Evolutionary conservation across 2,329 filamentous ascomycete genomes (phyloP).

Genomic region (Knufia fluminis): DNA sequence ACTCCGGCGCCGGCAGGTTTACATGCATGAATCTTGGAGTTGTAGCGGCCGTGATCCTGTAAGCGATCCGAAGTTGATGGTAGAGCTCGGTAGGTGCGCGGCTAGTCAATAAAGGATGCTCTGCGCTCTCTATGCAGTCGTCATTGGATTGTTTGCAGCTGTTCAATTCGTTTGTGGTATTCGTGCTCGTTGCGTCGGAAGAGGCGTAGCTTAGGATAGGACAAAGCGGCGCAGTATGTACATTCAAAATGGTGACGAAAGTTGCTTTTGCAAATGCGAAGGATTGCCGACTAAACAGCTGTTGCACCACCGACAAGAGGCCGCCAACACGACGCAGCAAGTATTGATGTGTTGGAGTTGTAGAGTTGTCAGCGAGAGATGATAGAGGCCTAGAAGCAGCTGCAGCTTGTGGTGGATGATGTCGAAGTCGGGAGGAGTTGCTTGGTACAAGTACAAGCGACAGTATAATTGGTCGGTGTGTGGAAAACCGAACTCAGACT

Average conservation of each 20-base stretch:
- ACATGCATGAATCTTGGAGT: background rate
- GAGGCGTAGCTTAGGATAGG: background rate
- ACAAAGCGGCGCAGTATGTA: slow-evolving; percentile 7
- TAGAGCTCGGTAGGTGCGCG: background rate
- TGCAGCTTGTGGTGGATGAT: slow-evolving; percentile 2
- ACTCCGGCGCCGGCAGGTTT: background rate
- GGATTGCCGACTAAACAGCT: background rate
- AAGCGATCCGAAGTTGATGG: background rate
- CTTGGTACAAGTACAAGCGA: background rate
- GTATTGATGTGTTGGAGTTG: background rate
- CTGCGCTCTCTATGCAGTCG: background rate
- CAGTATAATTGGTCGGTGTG: background rate
- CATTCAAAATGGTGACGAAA: background rate
- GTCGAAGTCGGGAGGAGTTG: slow-evolving; percentile 4
- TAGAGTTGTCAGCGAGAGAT: background rate
- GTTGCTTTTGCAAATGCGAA: background rate
- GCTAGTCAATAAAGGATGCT: background rate
- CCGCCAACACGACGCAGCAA: too few species aligned
- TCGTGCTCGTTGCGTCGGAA: background rate
- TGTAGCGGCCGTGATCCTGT: background rate
- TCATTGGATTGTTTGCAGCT: background rate
- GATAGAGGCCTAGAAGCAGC: slow-evolving; percentile 3
- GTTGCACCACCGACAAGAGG: background rate
- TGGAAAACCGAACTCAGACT: background rate
- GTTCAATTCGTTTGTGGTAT: background rate